phyloP scores from a whole-genome alignment of 352 stramenopile genomes.

The Globisporangium carolinianum region DNA sequence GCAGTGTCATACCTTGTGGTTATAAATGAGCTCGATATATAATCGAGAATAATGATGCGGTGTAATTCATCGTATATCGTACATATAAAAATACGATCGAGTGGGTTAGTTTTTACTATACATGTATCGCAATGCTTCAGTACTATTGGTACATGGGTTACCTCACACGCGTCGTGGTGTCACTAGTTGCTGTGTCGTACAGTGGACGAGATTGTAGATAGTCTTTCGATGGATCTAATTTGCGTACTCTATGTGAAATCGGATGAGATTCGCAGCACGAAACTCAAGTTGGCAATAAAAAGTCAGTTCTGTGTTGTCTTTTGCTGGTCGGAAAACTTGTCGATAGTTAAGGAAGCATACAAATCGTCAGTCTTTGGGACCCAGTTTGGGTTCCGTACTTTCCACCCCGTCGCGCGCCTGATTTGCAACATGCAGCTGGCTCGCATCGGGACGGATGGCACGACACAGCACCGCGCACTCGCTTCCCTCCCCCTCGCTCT shows the following conservation, averaged over 20 bases:
- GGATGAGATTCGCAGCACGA: not conserved
- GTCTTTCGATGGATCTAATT: not conserved
- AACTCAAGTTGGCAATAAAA: slow-evolving; percentile 8
- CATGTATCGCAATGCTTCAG: too few relatives aligned
- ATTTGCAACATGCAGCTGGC: not conserved
- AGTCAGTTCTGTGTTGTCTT: slow-evolving; percentile 1
- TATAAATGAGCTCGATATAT: too few relatives aligned
- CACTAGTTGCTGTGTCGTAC: too few relatives aligned
- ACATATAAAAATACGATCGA: too few relatives aligned
- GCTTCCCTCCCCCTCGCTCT: not conserved
- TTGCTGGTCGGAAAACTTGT: not conserved
- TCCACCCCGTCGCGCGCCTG: not conserved
- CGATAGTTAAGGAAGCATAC: not conserved
- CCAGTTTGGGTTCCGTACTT: not conserved
- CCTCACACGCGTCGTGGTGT: too few relatives aligned
- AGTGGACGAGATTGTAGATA: too few relatives aligned
- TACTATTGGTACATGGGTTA: too few relatives aligned
- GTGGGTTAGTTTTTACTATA: too few relatives aligned
- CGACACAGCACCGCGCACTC: not conserved
- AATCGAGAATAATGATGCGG: too few relatives aligned
- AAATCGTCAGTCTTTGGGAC: not conserved
- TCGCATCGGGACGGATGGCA: not conserved
- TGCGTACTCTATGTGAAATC: not conserved
- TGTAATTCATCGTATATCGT: too few relatives aligned
- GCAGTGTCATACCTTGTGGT: too few relatives aligned